Percentiles rank a stretch among this genome's conserved stretches.
These are phyloP conservation scores for Neofusicoccum sp. DNA, from an alignment of 2,329 filamentous ascomycete genomes.

Conservation along the genomic window DNA sequence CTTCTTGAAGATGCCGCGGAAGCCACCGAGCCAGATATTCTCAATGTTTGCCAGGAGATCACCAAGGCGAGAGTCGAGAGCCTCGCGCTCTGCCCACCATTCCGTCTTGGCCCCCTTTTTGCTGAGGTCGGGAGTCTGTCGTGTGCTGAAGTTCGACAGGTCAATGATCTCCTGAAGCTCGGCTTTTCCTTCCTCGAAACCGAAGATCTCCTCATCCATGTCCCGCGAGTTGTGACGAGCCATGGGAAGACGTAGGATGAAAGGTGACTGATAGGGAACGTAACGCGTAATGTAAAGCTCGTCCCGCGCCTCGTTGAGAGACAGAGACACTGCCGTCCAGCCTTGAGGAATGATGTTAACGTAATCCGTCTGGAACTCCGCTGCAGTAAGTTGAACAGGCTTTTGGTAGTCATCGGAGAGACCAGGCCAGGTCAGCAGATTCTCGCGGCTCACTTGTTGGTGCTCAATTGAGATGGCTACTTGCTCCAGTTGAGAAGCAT, in stretches of 20 bases:
- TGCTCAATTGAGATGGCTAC: constrained; percentile 52
- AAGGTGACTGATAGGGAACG: constrained; percentile 70
- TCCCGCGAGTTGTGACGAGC: constrained; percentile 79
- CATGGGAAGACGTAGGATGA: constrained; percentile 82
- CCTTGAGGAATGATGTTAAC: constrained; percentile 77
- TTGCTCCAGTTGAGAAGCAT: constrained; percentile 67
- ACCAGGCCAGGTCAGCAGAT: constrained; percentile 41
- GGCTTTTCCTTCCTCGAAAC: constrained; percentile 73
- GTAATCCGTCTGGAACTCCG: constrained; percentile 72
- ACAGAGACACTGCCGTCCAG: constrained; percentile 86
- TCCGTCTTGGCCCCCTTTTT: constrained; percentile 72
- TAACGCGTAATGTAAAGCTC: constrained; percentile 90
- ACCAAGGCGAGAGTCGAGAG: constrained; percentile 72
- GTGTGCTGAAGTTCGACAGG: constrained; percentile 79
- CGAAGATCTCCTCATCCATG: constrained; percentile 76
- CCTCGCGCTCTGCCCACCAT: constrained; percentile 88
- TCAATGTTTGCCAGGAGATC: constrained; percentile 83
- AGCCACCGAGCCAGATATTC: constrained; percentile 90
- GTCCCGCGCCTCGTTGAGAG: constrained; percentile 74
- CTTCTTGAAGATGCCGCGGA: constrained; percentile 87
- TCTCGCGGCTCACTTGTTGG: constrained; percentile 36
- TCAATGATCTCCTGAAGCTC: constrained; percentile 83
- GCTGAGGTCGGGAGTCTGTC: constrained; percentile 68
- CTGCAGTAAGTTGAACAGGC: constrained; percentile 38
- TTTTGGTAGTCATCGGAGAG: constrained; percentile 28